phyloP scores from a whole-genome alignment of 495 filamentous ascomycete species.

The Penicillium bialowiezense region DNA sequence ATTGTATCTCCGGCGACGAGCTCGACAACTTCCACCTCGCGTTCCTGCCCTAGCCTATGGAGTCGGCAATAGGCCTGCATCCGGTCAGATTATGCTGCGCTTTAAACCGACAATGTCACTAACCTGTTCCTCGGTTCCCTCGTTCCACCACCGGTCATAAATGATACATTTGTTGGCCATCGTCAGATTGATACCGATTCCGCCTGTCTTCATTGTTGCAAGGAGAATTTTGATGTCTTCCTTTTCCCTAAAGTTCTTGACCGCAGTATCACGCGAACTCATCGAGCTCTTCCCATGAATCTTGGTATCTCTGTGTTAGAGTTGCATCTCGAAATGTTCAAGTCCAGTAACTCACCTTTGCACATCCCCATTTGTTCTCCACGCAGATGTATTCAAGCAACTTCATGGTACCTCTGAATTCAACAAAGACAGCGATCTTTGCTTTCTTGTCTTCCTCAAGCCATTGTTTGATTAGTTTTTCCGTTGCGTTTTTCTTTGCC shows the following conservation, averaged over 20 bases:
- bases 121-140: constrained; percentile 44
- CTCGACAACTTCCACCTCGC: constrained; percentile 51
- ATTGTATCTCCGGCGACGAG: constrained; percentile 49
- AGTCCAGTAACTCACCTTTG: constrained; percentile 17
- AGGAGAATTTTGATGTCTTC: constrained; percentile 36
- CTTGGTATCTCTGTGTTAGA: constrained; percentile 10
- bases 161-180: constrained; percentile 56
- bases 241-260: constrained; percentile 28
- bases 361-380: constrained; percentile 21
- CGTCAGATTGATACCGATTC: constrained; percentile 50
- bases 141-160: constrained; percentile 63
- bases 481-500: constrained; percentile 28
- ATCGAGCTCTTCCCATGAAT: constrained; percentile 32
- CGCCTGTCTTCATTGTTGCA: constrained; percentile 44
- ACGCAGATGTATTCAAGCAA: constrained; percentile 29
- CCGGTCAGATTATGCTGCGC: too few species aligned
- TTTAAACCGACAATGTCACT: too few species aligned
- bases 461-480: constrained; percentile 31
- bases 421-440: constrained; percentile 43
- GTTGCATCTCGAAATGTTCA: not conserved
- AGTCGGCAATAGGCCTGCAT: constrained; percentile 64
- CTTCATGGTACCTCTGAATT: constrained; percentile 32
- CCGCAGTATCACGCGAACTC: constrained; percentile 20
- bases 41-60: constrained; percentile 59
- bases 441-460: constrained; percentile 25